Evolutionary conservation across 495 filamentous ascomycete genomes (phyloP), one percentile per base, ranked within the genome.

Genomic region (Tuber microsphaerosporum): DNA sequence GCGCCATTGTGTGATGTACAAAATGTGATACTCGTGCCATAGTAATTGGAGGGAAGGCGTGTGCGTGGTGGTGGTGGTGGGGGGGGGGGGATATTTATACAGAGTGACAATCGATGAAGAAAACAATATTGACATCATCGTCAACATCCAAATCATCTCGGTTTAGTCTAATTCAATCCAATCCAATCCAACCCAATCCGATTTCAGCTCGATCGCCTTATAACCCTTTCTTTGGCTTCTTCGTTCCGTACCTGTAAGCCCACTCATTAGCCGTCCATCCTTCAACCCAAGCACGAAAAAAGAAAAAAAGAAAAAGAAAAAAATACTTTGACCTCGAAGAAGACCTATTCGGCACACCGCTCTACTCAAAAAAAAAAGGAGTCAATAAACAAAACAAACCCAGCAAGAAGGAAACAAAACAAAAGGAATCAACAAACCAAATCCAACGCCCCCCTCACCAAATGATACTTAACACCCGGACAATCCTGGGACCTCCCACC

Each of bases 401-500:
- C 44, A 14, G 0, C 45, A 20, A 20, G 2, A 20, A 20, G 3
- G 8, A 51, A 31, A 56, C n/a, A 22, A 20, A 70, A 51, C 37
- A 46, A 44, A 37, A n/a, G n/a, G n/a, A 75, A 65, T 12, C 26
- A 61, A 88, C 93, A 82, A 86, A 97, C 94, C 89, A 99, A 85
- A 89, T 99, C 95, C 86, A 97, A 87, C 26, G 94, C 92, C 46
- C 95, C 95, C 81, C 95, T 87, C 65, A 99, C 92, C 80, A 97
- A 86, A 83, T 94, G 91, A 84, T 99, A 99, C 81, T 93, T 91
- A 85, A 99, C 95, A 89, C 95, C 95, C 73, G 95, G 95, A 86
- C 94, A 98, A 91, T 99, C 95, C 89, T 97, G 95, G 70, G 88
- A 89, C 80, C 95, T 86, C 22, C 95, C 95, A 70, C 95, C 95